Evolutionary conservation across 495 filamentous ascomycete genomes (phyloP).

Genomic region (Monascus purpureus): DNA sequence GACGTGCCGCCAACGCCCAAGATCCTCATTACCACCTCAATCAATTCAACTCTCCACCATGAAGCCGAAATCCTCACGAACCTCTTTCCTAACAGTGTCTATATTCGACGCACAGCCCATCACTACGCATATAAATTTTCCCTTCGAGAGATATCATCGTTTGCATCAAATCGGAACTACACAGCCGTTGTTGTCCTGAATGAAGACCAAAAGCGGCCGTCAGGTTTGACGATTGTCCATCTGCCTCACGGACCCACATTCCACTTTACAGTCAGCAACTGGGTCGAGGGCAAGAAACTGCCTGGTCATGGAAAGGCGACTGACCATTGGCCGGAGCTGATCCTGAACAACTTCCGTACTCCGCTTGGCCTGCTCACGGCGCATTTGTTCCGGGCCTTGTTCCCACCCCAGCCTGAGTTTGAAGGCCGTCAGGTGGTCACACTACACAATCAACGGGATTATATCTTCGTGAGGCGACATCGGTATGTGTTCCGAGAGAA

Average conservation of each 20-base stretch:
- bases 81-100: constrained; percentile 76
- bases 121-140: constrained; percentile 74
- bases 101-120: constrained; percentile 73
- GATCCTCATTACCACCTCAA: constrained; percentile 75
- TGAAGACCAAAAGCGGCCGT: constrained; percentile 70
- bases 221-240: constrained; percentile 67
- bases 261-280: constrained; percentile 73
- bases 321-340: constrained; percentile 80
- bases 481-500: constrained; percentile 89
- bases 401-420: constrained; percentile 71
- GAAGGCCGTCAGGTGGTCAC: constrained; percentile 79
- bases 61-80: constrained; percentile 63
- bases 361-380: constrained; percentile 84
- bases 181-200: constrained; percentile 68
- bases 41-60: constrained; percentile 73
- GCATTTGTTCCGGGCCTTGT: constrained; percentile 68
- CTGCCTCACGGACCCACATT: constrained; percentile 77
- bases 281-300: constrained; percentile 68
- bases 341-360: constrained; percentile 91
- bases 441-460: constrained; percentile 90
- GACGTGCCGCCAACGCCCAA: constrained; percentile 47
- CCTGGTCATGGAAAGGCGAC: constrained; percentile 83
- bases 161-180: constrained; percentile 66
- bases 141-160: constrained; percentile 75
- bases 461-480: constrained; percentile 83